Base-by-base conservation (phyloP, 805 yeast genomes). In the Candida boidinii region DNA sequence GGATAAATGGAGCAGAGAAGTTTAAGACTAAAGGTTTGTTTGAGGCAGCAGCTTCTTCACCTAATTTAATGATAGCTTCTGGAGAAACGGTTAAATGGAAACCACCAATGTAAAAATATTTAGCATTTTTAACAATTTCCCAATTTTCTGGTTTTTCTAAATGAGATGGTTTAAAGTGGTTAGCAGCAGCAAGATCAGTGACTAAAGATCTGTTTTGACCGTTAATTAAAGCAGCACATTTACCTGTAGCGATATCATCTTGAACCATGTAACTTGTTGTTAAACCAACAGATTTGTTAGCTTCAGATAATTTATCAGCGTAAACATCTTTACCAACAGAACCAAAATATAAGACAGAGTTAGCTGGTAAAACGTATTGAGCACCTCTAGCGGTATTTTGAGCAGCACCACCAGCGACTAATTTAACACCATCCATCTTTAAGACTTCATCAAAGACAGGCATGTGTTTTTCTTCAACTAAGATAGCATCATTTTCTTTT, bases 301-400 rank as follows among this genome's bases (percentile, higher is more conserved):
- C 97, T 51, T 74, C 77, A 34, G 67, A 62, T 58, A 92, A 73
- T 59, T 78, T 75, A 40, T 80, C 86, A 38, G 92, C 77, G 62
- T 79, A 90, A 48, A 78, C 71, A 62, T 92, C 99, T 48, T 83
- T 73, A 54, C 98, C 98, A 41, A 90, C 97, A 31, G 95, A 80
- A 35, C 99, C 99, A 55, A 90, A 85, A 70, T 92, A 92, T 34
- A 80, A 81, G 36, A 92, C 97, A 21, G 90, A 76, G 47, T 76
- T 60, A 29, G 66, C 60, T 39, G 96, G 96, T 32, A 92, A 71
- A 36, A 86, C 61, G 64, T 85, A 90, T 56, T 90, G 96, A 31
- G 97, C 97, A 54, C 95, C 99, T 65, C 99, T 79, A 37, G 97
- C 96, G 43, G 97, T 76, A 70, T 92, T 92, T 68, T 92, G 99